A percentile compares a stretch with the other conserved stretches of the same genome.
Conservation (phyloP, 805 yeast genomes). For the Maudiozyma serrabonitensis region DNA sequence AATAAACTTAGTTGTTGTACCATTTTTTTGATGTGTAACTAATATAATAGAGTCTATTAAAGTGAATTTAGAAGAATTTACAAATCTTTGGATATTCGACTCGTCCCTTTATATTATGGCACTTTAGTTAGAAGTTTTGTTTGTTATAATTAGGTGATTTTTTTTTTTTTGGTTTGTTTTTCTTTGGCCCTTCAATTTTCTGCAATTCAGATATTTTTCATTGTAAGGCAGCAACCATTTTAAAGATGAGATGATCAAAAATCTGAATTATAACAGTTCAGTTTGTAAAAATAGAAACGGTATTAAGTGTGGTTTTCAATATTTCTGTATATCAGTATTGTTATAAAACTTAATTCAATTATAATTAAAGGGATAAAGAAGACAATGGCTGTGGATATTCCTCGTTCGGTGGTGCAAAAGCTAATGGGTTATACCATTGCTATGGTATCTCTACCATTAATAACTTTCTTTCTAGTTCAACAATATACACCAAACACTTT, state of each 20-base stretch:
- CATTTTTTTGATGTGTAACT: constrained; percentile 8
- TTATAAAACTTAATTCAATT: not conserved
- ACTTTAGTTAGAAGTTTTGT: too few species aligned
- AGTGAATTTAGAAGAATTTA: too few species aligned
- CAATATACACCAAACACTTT: constrained; percentile 40
- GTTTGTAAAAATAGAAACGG: too few species aligned
- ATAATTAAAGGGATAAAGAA: not conserved
- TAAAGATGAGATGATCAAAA: too few species aligned
- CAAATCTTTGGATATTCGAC: too few species aligned
- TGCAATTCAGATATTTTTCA: not conserved
- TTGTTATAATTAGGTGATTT: too few species aligned
- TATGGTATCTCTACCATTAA: constrained; percentile 61
- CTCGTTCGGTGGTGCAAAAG: constrained; percentile 48
- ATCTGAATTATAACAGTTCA: too few species aligned
- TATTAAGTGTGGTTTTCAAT: not conserved
- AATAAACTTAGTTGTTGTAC: constrained; percentile 27
- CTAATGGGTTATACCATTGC: constrained; percentile 65
- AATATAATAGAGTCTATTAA: too few species aligned
- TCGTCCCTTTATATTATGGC: too few species aligned
- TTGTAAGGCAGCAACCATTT: too few species aligned
- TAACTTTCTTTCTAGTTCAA: constrained; percentile 50
- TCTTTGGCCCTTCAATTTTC: not conserved
- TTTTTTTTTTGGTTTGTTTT: too few species aligned
- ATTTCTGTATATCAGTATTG: not conserved
- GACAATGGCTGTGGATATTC: constrained; percentile 34